Percentiles rank a stretch among this genome's conserved stretches.
Conservation (phyloP, 108 stramenopile genomes). For the Nitzschia sp. region DNA sequence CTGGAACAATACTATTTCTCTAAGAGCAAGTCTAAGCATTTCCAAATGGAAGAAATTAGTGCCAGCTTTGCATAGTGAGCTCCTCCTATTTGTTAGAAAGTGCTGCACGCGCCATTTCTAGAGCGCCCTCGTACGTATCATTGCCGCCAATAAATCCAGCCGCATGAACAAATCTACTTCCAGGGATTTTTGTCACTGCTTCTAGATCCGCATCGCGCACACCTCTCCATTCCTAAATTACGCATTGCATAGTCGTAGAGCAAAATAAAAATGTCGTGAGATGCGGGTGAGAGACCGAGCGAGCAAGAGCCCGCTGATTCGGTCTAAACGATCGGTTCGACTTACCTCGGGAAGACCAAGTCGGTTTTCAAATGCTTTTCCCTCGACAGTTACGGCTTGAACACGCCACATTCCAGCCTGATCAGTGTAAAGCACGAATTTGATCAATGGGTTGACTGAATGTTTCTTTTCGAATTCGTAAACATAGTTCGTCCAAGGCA, state of each 20-base stretch:
- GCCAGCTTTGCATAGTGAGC: no score
- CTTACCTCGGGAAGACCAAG: conserved; percentile 73
- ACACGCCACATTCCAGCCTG: conserved; percentile 93
- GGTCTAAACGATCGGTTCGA: no score
- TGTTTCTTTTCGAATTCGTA: conserved; percentile 89
- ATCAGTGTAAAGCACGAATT: conserved; percentile 96
- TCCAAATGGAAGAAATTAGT: no score
- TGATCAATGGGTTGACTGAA: conserved; percentile 60
- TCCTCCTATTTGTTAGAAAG: conserved; percentile 34
- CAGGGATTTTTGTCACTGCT: conserved; percentile 76
- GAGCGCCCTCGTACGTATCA: conserved; percentile 89
- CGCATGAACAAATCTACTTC: conserved; percentile 93
- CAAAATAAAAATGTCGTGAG: no score
- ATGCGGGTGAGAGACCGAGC: not conserved
- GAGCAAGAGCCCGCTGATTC: not conserved
- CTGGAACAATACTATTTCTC: no score
- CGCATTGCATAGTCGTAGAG: not conserved
- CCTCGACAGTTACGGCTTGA: conserved; percentile 97
- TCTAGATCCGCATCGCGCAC: conserved; percentile 89
- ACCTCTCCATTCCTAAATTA: conserved; percentile 85
- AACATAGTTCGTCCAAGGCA: conserved; percentile 94
- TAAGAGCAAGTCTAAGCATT: no score
- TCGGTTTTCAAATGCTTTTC: conserved; percentile 89
- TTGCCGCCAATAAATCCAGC: conserved; percentile 99
- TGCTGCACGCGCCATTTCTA: conserved; percentile 88